Evolutionary conservation across 306 rosid genomes (phyloP).

Genomic region (Trifolium subterraneum): DNA sequence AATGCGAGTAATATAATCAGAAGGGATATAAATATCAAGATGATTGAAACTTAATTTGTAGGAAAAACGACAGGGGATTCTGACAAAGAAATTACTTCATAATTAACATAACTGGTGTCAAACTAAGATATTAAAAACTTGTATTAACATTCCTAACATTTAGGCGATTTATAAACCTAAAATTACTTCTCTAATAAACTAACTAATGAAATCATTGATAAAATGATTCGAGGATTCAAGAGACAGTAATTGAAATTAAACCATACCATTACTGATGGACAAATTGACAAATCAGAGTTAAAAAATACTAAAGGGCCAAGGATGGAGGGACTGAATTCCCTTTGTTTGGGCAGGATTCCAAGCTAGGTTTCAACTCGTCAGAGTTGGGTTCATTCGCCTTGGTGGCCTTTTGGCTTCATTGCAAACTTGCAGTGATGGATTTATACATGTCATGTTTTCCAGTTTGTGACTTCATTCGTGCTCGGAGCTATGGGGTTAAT

Average conservation of each 20-base stretch:
- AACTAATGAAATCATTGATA: neutral
- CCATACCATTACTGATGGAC: neutral
- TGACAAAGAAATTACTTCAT: neutral
- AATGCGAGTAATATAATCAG: conserved; percentile 7
- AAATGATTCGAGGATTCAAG: conserved; percentile 16
- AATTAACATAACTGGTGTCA: conserved; percentile 14
- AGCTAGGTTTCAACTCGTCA: neutral
- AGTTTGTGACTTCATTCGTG: conserved; percentile 1
- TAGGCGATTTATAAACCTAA: conserved; percentile 15
- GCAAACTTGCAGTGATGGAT: neutral
- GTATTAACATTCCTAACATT: conserved; percentile 8
- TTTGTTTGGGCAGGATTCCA: neutral
- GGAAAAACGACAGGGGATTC: conserved; percentile 14
- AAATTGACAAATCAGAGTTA: neutral
- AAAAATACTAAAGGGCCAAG: neutral
- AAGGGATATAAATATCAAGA: neutral
- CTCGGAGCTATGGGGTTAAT: neutral
- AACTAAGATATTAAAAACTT: conserved; percentile 6
- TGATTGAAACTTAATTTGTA: neutral
- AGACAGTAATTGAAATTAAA: neutral
- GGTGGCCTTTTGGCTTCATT: neutral
- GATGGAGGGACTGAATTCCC: neutral
- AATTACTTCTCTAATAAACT: conserved; percentile 24
- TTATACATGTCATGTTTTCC: neutral
- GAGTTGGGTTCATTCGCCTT: conserved; percentile 7